Evolutionary conservation across 352 stramenopile species (phyloP).

Genomic region (Elongisporangium undulatum): DNA sequence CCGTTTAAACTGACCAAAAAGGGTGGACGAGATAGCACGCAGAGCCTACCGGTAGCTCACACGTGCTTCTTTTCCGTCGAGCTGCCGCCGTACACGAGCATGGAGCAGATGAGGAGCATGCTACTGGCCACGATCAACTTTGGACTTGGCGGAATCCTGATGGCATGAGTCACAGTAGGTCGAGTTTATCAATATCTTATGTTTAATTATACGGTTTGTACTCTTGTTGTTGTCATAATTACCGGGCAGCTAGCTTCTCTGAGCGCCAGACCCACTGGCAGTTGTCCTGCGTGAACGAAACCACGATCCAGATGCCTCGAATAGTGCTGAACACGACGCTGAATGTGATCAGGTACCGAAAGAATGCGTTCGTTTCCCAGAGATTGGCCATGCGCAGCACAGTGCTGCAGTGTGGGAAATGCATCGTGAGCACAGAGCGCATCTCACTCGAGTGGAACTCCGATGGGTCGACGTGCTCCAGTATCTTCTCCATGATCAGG

Average conservation of each 20-base stretch:
- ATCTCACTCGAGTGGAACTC: slow-evolving; percentile 10
- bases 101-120: slow-evolving; percentile 89
- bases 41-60: slow-evolving; percentile 90
- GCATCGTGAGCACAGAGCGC: slow-evolving; percentile 8
- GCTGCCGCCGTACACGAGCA: slow-evolving; percentile 90
- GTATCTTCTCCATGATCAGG: slow-evolving; percentile 18
- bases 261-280: background rate
- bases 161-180: slow-evolving; percentile 39
- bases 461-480: slow-evolving; percentile 12
- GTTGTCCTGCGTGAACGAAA: slow-evolving; percentile 12
- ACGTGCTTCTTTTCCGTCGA: slow-evolving; percentile 97
- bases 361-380: slow-evolving; percentile 13
- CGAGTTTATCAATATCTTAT: background rate
- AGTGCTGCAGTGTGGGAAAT: slow-evolving; percentile 25
- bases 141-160: slow-evolving; percentile 88
- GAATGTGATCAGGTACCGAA: slow-evolving; percentile 9
- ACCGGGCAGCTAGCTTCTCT: background rate
- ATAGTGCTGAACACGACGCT: slow-evolving; percentile 16
- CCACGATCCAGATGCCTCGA: slow-evolving; percentile 7
- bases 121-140: slow-evolving; percentile 94
- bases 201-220: background rate
- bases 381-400: slow-evolving; percentile 16
- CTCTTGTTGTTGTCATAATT: too few relatives aligned
- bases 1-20: slow-evolving; percentile 92
- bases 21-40: slow-evolving; percentile 70